Conservation (phyloP, 805 yeast genomes). For the Saturnispora quitensis region DNA sequence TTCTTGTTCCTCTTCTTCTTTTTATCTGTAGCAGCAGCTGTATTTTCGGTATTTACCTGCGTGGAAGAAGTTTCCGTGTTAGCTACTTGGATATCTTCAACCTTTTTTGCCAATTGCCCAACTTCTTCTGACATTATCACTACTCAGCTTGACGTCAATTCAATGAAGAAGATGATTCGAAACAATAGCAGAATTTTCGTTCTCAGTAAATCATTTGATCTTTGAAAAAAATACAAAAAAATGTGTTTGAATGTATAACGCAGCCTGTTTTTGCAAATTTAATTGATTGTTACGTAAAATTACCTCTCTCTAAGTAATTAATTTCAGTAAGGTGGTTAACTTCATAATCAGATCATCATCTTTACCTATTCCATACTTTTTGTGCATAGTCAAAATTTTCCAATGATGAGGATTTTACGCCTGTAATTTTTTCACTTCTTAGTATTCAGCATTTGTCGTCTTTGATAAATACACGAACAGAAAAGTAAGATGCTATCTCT, state of each 20-base stretch:
- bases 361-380: background rate
- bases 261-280: background rate
- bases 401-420: background rate
- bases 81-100: background rate
- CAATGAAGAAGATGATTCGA: background rate
- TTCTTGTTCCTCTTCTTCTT: conserved; percentile 38
- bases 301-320: too few relatives aligned
- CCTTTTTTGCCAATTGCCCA: background rate
- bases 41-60: background rate
- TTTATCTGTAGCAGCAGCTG: background rate
- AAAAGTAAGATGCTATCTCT: conserved; percentile 1
- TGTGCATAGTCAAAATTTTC: background rate
- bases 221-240: background rate
- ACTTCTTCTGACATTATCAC: background rate
- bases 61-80: background rate
- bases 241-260: background rate
- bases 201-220: background rate
- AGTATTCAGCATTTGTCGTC: background rate
- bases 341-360: too few relatives aligned
- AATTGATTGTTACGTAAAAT: too few relatives aligned
- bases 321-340: too few relatives aligned
- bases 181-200: background rate
- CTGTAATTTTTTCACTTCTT: background rate
- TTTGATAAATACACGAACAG: too few relatives aligned
- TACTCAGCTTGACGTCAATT: background rate